Evolutionary conservation across 1,284 basidiomycete genomes (phyloP).

Genomic region (Trichosporon coremiiforme): DNA sequence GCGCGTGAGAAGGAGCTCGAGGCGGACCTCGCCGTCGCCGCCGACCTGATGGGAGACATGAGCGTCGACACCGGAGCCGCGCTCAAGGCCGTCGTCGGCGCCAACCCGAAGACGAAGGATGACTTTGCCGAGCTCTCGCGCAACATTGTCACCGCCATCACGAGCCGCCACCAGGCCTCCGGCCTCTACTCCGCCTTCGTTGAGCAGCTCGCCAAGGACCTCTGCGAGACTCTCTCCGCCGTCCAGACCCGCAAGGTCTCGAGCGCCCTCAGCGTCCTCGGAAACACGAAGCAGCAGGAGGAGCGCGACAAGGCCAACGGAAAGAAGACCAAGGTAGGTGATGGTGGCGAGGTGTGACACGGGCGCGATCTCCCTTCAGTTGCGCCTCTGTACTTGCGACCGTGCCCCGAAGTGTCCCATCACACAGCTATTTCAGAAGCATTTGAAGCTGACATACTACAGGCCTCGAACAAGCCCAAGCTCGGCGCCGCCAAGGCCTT

Average conservation of each 20-base stretch:
- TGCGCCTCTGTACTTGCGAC: background rate
- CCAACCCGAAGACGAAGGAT: slow-evolving; percentile 78
- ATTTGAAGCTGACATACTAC: slow-evolving; percentile 4
- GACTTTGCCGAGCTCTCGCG: slow-evolving; percentile 75
- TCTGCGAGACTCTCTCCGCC: slow-evolving; percentile 75
- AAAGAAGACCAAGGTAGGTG: slow-evolving; percentile 69
- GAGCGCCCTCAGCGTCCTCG: slow-evolving; percentile 74
- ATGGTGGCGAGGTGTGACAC: background rate
- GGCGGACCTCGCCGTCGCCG: slow-evolving; percentile 79
- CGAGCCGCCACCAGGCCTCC: slow-evolving; percentile 75
- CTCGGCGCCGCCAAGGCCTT: slow-evolving; percentile 71
- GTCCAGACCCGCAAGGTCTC: slow-evolving; percentile 86
- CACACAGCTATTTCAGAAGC: background rate
- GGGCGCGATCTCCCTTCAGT: background rate
- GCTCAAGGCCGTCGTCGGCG: slow-evolving; percentile 69
- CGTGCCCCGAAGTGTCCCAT: background rate
- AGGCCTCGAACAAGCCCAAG: slow-evolving; percentile 65
- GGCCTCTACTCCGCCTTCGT: slow-evolving; percentile 79
- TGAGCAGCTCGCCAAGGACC: slow-evolving; percentile 73
- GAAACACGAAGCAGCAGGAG: slow-evolving; percentile 92
- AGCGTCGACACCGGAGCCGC: slow-evolving; percentile 47
- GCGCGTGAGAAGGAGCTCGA: slow-evolving; percentile 79
- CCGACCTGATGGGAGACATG: slow-evolving; percentile 73
- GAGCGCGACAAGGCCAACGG: slow-evolving; percentile 78
- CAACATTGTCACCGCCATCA: slow-evolving; percentile 69